Base-by-base conservation (phyloP, 768 basidiomycete genomes). In the Termitomyces sp. region DNA sequence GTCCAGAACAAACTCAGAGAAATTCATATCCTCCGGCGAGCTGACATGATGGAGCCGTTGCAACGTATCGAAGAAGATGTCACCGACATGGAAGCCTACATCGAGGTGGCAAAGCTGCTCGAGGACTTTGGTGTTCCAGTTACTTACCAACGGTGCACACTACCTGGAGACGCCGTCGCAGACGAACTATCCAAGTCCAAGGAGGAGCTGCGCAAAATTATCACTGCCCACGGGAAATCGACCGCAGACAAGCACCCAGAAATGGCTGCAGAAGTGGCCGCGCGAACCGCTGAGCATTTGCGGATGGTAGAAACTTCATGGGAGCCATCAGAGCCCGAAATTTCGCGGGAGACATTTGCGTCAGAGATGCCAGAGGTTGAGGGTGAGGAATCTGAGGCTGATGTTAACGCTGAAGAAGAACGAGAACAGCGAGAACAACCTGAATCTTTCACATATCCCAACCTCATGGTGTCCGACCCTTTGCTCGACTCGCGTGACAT, bases 381-480 rank as follows among this genome's bases (percentile, higher is more conserved):
- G 16, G 22, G 24, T 7, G 24, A 6, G 24, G 2, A 46, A 22
- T 6, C 35, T 9, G n/a, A 11, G 8, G 20, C 56, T n/a, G 35
- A 6, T 7, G 33, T 22, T 5, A 38, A 38, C 15, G 15, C 45
- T 28, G 12, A 48, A 15, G 16, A 1, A 49, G 8, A 32, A 24
- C 18, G 2, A 28, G 28, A 52, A 57, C 24, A 44, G n/a, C n/a
- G n/a, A 52, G 11, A 1, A 45, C 48, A 16, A 32, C 12, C 36
- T 28, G 5, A 16, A 32, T 16, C 53, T 24, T 49, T 67, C 53
- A 66, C 67, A 35, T 80, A 77, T 65, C 90, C 89, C 2, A 73
- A 90, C 70, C 83, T 91, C 62, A 85, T 87, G 86, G 76, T 75
- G 7, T 76, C 81, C 48, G 84, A 90, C 66, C 78, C 84, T 18